Conservation (phyloP, 176 grass and related monocot species). For the Rhynchospora breviuscula region DNA sequence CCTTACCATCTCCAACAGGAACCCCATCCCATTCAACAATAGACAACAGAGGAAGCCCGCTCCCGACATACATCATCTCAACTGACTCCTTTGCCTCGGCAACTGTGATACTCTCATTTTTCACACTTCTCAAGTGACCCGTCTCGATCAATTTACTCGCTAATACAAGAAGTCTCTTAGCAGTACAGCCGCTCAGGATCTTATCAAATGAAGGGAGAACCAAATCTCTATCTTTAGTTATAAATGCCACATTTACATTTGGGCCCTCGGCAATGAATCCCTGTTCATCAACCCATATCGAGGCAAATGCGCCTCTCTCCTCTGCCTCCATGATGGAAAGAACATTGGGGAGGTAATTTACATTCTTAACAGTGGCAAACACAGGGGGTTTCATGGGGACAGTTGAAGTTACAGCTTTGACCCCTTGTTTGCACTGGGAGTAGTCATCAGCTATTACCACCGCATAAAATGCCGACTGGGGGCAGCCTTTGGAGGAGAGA, state of each 20-base stretch:
- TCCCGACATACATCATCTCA: slow-evolving; percentile 86
- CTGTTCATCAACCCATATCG: slow-evolving; percentile 65
- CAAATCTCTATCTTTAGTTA: slow-evolving; percentile 37
- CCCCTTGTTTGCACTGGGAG: slow-evolving; percentile 53
- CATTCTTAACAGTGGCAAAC: slow-evolving; percentile 80
- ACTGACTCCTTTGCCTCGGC: slow-evolving; percentile 38
- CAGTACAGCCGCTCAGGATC: slow-evolving; percentile 76
- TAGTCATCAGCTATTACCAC: slow-evolving; percentile 56
- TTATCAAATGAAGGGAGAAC: slow-evolving; percentile 58
- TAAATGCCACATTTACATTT: slow-evolving; percentile 83
- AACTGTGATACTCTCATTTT: slow-evolving; percentile 28
- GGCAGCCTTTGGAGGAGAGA: slow-evolving; percentile 47
- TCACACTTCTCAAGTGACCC: slow-evolving; percentile 35
- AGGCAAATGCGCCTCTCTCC: slow-evolving; percentile 54
- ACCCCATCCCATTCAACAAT: slow-evolving; percentile 70
- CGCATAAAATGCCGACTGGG: slow-evolving; percentile 60
- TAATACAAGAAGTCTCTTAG: slow-evolving; percentile 51
- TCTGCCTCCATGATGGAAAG: slow-evolving; percentile 84
- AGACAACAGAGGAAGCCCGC: slow-evolving; percentile 57
- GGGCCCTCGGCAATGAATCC: slow-evolving; percentile 67
- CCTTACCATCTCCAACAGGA: slow-evolving; percentile 62
- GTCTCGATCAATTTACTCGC: slow-evolving; percentile 48
- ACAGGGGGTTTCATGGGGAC: slow-evolving; percentile 87
- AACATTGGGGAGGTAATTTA: slow-evolving; percentile 91
- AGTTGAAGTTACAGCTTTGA: slow-evolving; percentile 55